Evolutionary conservation across 805 yeast genomes (phyloP).

Genomic region (Metschnikowia continentalis): DNA sequence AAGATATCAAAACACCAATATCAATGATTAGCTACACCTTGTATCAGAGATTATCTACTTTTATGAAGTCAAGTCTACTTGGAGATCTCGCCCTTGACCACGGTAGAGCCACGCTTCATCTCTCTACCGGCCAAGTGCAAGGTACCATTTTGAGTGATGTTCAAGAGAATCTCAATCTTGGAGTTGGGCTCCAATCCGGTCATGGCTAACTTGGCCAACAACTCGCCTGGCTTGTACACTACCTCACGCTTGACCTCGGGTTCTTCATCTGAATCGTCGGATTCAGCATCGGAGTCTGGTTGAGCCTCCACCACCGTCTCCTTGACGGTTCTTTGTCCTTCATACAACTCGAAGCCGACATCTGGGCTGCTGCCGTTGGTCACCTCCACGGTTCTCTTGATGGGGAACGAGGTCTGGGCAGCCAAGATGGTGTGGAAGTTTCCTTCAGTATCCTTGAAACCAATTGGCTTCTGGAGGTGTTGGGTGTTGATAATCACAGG

Average conservation of each 20-base stretch:
- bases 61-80: not conserved
- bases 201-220: constrained; percentile 74
- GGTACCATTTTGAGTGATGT: constrained; percentile 61
- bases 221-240: constrained; percentile 65
- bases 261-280: constrained; percentile 69
- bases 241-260: constrained; percentile 82
- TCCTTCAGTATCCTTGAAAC: constrained; percentile 72
- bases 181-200: constrained; percentile 62
- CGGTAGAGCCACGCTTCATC: constrained; percentile 53
- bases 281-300: constrained; percentile 42
- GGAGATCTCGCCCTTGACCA: constrained; percentile 51
- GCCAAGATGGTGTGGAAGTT: constrained; percentile 69
- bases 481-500: constrained; percentile 85
- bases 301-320: constrained; percentile 76
- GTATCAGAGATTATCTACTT: no score
- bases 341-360: constrained; percentile 68
- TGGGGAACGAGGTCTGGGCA: constrained; percentile 86
- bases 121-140: constrained; percentile 66
- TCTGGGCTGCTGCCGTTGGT: constrained; percentile 55
- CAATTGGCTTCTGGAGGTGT: constrained; percentile 80
- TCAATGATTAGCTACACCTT: not conserved
- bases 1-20: not conserved
- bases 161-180: constrained; percentile 64
- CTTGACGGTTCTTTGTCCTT: constrained; percentile 79
- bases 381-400: constrained; percentile 68